Base-by-base conservation (phyloP, 805 yeast genomes). In the Grigorovia yakushimaensis region DNA sequence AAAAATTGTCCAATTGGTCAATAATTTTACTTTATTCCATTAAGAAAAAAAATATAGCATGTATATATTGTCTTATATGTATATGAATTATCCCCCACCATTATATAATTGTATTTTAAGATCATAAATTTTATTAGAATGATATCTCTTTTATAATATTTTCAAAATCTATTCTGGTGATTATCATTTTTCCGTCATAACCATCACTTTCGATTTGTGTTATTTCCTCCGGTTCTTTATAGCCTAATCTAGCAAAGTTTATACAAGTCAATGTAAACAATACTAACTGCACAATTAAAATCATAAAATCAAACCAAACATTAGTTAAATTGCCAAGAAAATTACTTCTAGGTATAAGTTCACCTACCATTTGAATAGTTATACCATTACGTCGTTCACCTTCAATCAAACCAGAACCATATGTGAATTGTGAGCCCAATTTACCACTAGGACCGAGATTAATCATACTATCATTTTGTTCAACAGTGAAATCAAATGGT, bases 1-100 rank as follows among this genome's bases (percentile, higher is more conserved):
- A 79, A 84, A 63, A 78, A 72, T 60, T 85, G 93, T 66, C 91
- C 93, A 44, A 83, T 85, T 50, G 77, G 81, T 41, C 80, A 77
- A 61, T 74, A 66, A 58, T 33, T 33, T 33, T 15, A n/a, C 11
- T 30, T 30, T 13, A 30, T 13, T 9, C 15, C 36, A 33, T 3
- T 4, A 33, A 33, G 15, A 9, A 15, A 33, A 33, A n/a, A 33
- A 15, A 13, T n/a, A 33, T 33, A 13, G 37, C 24, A 39, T 21
- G 19, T 21, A 35, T 42, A 27, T 21, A 7, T 22, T 24, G 19
- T n/a, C 19, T 41, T 15, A 18, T 22, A 21, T 27, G 44, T 41
- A 20, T 21, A 17, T 38, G 41, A 40, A 22, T 40, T 21, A 40
- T 7, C 30, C 23, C 4, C 30, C 11, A 33, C 6, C 37, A 33